Evolutionary conservation across 2,329 filamentous ascomycete species (phyloP).

Genomic region (Sclerotinia nivalis): DNA sequence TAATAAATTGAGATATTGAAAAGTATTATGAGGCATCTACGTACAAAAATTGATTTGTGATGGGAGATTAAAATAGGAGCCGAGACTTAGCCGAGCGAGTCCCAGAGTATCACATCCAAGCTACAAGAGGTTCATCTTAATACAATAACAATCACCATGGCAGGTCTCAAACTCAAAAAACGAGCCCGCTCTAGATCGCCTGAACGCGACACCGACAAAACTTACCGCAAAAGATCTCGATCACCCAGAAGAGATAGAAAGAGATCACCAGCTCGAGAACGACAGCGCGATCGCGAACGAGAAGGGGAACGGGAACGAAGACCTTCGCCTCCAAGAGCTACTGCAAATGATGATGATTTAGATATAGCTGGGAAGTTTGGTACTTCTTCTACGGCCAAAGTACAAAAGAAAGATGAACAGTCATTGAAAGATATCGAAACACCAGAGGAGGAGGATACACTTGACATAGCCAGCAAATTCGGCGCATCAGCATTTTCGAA

Average conservation of each 20-base stretch:
- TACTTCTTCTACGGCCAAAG: conserved; percentile 18
- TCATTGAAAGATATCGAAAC: conserved; percentile 1
- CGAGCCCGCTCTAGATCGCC: conserved; percentile 22
- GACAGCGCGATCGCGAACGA: conserved; percentile 43
- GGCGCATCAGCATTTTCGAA: conserved; percentile 21
- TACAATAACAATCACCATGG: conserved; percentile 10
- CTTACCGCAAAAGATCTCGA: conserved; percentile 23
- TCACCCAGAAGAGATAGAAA: conserved; percentile 44
- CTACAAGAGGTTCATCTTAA: neutral
- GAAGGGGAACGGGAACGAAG: conserved; percentile 50
- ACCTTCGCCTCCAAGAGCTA: conserved; percentile 46
- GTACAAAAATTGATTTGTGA: neutral
- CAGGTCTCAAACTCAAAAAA: conserved; percentile 24
- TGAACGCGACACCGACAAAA: conserved; percentile 19
- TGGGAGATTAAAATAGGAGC: neutral
- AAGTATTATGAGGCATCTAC: too few species aligned
- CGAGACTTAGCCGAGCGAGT: conserved; percentile 12
- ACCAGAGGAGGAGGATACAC: conserved; percentile 20
- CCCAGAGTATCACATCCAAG: neutral
- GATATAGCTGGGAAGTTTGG: conserved; percentile 41
- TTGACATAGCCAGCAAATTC: conserved; percentile 23
- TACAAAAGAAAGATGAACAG: conserved; percentile 19
- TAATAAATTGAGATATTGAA: too few species aligned
- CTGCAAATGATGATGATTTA: conserved; percentile 39
- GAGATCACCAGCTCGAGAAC: conserved; percentile 44